A percentile compares a stretch with the other conserved stretches of the same genome.
Evolutionary conservation across 2,329 filamentous ascomycete genomes (phyloP).

Genomic region (Aspergillus sp.): DNA sequence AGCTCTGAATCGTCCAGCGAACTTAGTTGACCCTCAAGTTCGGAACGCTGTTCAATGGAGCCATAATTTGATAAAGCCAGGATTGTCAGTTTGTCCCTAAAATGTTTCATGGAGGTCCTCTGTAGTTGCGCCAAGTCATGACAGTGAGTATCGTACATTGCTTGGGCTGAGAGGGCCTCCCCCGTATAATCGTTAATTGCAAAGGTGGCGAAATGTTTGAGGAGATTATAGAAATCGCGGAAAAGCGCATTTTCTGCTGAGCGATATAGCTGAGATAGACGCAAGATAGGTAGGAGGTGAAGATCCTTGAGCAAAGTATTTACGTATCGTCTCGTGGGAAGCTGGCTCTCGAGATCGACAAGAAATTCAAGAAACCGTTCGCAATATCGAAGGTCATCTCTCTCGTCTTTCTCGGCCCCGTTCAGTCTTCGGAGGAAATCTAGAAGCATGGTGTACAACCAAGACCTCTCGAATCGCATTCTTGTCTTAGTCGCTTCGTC

Average conservation of each 20-base stretch:
- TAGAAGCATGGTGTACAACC: conserved; percentile 83
- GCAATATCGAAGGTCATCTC: conserved; percentile 75
- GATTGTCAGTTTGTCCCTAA: conserved; percentile 87
- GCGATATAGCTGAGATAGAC: conserved; percentile 74
- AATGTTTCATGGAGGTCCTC: conserved; percentile 72
- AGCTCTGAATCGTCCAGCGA: conserved; percentile 74
- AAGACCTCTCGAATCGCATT: conserved; percentile 86
- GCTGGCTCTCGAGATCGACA: conserved; percentile 85
- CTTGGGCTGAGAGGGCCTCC: conserved; percentile 67
- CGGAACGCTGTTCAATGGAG: conserved; percentile 75
- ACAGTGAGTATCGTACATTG: conserved; percentile 80
- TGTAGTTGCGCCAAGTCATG: conserved; percentile 75
- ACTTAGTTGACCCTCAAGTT: conserved; percentile 74
- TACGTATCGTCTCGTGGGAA: conserved; percentile 90
- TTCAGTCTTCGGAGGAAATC: conserved; percentile 80
- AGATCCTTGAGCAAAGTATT: conserved; percentile 85
- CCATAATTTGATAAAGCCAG: conserved; percentile 90
- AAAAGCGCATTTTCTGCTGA: conserved; percentile 73
- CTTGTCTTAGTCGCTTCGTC: conserved; percentile 77
- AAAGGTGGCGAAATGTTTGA: conserved; percentile 85
- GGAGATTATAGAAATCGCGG: conserved; percentile 75
- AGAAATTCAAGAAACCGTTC: conserved; percentile 92
- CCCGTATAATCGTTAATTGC: conserved; percentile 90
- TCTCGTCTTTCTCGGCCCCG: conserved; percentile 38
- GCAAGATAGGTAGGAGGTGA: conserved; percentile 75